Base-by-base conservation (phyloP, 75 land plant species). In the Cupressus sempervirens region DNA sequence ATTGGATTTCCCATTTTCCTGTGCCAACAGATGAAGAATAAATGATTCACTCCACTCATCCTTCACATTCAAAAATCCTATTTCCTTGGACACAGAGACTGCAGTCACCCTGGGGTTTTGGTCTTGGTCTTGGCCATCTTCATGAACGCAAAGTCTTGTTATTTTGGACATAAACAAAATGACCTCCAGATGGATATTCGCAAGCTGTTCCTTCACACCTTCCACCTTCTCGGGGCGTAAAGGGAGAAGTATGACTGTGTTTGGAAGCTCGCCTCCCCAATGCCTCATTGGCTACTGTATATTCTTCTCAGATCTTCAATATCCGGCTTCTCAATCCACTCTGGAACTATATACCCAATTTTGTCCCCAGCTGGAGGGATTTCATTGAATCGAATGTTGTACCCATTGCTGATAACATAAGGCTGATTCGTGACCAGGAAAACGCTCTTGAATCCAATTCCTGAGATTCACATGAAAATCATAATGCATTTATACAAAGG, bases 141-240 rank as follows among this genome's bases (percentile, higher is more conserved):
- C 90, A 50, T 86, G 88, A 8, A 89, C 89, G 1, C 90, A 94
- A 38, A 91, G 85, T 9, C 34, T 80, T 75, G 83, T 88, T 13
- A 94, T 91, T 52, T 94, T 94, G 3, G 92, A 85, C n/a, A 94
- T 90, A 75, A 93, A 93, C 14, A 94, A 62, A 26, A 94, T 86
- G 41, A 90, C 80, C 85, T 94, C 91, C 0, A 94, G 94, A 53
- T 92, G 91, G 36, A 94, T 80, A 36, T 52, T 52, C 2, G 87
- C 84, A n/a, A 94, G 91, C 72, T 93, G 89, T 14, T 91, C 46
- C 84, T 90, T 86, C 83, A 94, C 91, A 40, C 90, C 83, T 30
- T 83, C 29, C 38, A 91, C 88, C 87, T 94, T 93, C 36, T 91
- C 95, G 11, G 50, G n/a, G 41, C 89, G 90, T 76, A 94, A 52